phyloP scores from a whole-genome alignment of 257 asterid species.

The Penstemon barbatus region DNA sequence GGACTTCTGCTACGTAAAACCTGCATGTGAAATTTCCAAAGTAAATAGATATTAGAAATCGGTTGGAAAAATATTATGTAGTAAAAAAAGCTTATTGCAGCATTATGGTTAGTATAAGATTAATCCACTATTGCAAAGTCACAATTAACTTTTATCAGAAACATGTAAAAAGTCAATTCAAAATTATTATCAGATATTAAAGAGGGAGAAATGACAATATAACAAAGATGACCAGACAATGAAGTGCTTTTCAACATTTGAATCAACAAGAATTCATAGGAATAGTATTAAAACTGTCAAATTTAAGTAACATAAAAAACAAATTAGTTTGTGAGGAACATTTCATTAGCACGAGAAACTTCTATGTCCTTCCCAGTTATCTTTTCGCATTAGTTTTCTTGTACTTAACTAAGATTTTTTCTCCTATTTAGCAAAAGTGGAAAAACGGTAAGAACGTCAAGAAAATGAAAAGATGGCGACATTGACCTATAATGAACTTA shows the following conservation, averaged over 20 bases:
- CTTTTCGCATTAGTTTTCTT: background rate
- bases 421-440: background rate
- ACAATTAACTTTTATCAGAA: background rate
- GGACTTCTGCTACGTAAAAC: conserved; percentile 73
- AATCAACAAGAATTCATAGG: background rate
- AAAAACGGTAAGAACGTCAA: background rate
- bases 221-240: background rate
- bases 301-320: background rate
- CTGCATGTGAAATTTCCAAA: conserved; percentile 35
- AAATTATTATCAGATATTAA: too few species aligned
- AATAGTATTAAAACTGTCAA: background rate
- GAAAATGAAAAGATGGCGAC: background rate
- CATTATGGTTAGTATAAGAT: background rate
- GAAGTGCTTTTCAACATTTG: conserved; percentile 10
- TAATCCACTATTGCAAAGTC: background rate
- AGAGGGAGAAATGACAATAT: background rate
- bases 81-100: background rate
- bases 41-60: background rate
- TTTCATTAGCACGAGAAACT: background rate
- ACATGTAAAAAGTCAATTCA: too few species aligned
- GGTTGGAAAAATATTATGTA: background rate
- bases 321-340: background rate
- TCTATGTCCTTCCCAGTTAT: background rate
- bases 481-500: background rate
- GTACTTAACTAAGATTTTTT: background rate